phyloP scores from a whole-genome alignment of 176 grass and related monocot genomes.

The Aegilops longissima region DNA sequence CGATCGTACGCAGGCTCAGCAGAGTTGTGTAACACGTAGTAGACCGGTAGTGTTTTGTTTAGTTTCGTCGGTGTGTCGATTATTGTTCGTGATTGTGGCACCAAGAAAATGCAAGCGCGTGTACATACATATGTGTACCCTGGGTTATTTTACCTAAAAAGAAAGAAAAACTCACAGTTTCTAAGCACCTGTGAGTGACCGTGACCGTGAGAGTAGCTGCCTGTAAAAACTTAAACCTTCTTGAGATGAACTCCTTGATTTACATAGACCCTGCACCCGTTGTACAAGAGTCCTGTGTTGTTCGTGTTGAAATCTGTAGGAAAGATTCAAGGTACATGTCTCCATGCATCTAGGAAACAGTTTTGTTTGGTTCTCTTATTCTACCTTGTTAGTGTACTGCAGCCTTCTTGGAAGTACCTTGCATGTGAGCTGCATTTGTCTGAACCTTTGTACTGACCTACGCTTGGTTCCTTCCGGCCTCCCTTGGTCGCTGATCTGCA shows the following conservation, averaged over 20 bases:
- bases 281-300: no score
- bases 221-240: not conserved
- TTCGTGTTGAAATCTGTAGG: not conserved
- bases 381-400: no score
- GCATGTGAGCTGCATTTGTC: no score
- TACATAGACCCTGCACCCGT: not conserved
- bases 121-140: conserved; percentile 35
- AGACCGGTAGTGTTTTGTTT: not conserved
- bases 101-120: not conserved
- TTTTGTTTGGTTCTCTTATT: no score
- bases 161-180: not conserved
- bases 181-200: not conserved
- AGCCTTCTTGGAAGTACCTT: no score
- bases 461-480: no score
- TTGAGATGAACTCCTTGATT: conserved; percentile 1
- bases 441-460: no score
- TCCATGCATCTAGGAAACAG: no score
- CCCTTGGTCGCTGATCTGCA: no score
- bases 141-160: not conserved
- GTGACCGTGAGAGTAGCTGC: not conserved
- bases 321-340: not conserved
- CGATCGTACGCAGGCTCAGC: not conserved
- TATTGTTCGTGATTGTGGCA: not conserved
- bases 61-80: conserved; percentile 21
- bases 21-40: conserved; percentile 21